Percentiles rank a stretch among this genome's conserved stretches.
phyloP scores from a whole-genome alignment of 2,329 filamentous ascomycete species.

The Talaromyces pinophilus region DNA sequence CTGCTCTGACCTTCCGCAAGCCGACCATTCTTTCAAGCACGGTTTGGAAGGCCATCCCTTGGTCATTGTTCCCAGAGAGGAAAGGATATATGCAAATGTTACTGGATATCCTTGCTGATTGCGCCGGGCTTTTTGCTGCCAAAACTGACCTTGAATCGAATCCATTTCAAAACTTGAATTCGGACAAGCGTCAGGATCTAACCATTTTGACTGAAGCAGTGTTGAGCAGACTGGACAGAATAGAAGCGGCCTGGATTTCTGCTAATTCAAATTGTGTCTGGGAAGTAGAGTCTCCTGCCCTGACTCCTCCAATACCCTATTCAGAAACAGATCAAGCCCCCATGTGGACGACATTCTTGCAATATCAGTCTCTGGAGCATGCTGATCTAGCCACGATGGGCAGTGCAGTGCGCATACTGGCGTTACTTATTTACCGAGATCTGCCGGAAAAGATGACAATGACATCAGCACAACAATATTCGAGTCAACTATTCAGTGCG shows the following conservation, averaged over 20 bases:
- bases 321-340: slow-evolving; percentile 1
- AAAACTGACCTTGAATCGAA: slow-evolving; percentile 1
- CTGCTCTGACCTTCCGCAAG: slow-evolving; percentile 2
- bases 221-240: background rate
- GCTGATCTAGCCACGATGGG: slow-evolving; percentile 5
- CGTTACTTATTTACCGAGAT: background rate
- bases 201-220: background rate
- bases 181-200: slow-evolving; percentile 1
- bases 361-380: slow-evolving; percentile 8
- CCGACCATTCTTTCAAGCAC: slow-evolving; percentile 11
- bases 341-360: slow-evolving; percentile 14
- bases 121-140: slow-evolving; percentile 5
- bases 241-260: background rate
- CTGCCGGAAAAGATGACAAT: background rate
- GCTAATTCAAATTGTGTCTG: background rate
- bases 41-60: slow-evolving; percentile 4
- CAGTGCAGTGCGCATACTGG: slow-evolving; percentile 7
- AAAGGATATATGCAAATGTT: slow-evolving; percentile 13
- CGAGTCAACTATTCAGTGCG: background rate
- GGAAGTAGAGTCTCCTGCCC: background rate
- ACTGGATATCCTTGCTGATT: slow-evolving; percentile 13
- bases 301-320: slow-evolving; percentile 5
- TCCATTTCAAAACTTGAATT: background rate
- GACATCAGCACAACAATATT: background rate
- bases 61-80: slow-evolving; percentile 4